Conservation (phyloP, 371 early-diverging fungal species). For the Catenaria anguillulae region DNA sequence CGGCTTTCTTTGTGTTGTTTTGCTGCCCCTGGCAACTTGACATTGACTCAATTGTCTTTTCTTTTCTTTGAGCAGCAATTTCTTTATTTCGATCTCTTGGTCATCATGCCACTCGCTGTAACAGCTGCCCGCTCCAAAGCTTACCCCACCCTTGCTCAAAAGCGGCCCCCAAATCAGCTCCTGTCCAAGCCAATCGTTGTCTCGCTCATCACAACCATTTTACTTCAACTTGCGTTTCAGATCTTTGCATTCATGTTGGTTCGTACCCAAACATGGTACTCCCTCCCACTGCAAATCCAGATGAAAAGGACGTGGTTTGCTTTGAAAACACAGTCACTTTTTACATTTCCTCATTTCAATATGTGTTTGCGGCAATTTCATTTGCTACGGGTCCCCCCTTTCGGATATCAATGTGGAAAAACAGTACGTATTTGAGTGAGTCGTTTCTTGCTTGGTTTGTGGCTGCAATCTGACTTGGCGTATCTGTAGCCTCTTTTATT, state of each 20-base stretch:
- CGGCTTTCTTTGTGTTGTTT: too few species aligned
- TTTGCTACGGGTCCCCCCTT: conserved; percentile 92
- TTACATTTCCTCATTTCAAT: conserved; percentile 76
- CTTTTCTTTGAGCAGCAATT: conserved; percentile 79
- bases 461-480: too few species aligned
- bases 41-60: conserved; percentile 64
- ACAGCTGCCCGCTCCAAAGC: conserved; percentile 77
- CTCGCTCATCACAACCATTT: conserved; percentile 74
- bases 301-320: conserved; percentile 50
- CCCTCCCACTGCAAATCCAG: conserved; percentile 44
- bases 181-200: conserved; percentile 78
- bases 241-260: conserved; percentile 47
- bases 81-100: conserved; percentile 70
- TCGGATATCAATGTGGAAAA: too few species aligned
- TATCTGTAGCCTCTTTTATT: too few species aligned
- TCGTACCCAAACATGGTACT: conserved; percentile 58
- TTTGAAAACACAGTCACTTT: conserved; percentile 85
- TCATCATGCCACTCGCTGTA: conserved; percentile 82
- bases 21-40: too few species aligned
- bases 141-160: conserved; percentile 46
- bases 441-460: too few species aligned
- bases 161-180: conserved; percentile 82
- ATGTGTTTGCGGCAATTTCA: conserved; percentile 74
- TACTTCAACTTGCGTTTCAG: conserved; percentile 65
- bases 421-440: too few species aligned